Percentiles rank a stretch among this genome's conserved stretches.
These are phyloP conservation scores for Liquidambar formosana DNA, from an alignment of 164 flowering plant species.

Conservation along the genomic window DNA sequence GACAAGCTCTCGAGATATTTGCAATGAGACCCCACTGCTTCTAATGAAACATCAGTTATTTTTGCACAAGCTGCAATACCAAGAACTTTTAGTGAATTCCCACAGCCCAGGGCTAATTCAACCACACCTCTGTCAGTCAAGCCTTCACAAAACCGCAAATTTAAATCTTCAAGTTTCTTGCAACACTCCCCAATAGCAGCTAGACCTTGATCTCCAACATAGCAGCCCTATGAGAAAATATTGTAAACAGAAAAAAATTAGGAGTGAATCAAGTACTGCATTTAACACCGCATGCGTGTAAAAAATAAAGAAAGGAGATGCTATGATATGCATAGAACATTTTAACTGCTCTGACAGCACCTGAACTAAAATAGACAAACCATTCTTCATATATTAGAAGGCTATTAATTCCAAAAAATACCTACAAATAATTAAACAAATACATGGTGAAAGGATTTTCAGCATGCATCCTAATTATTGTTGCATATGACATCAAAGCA, in stretches of 20 bases:
- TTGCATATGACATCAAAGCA: not conserved
- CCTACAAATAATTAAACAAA: no score
- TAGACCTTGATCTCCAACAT: constrained; percentile 80
- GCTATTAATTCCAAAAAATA: no score
- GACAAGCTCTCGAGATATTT: constrained; percentile 62
- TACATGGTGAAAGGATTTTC: not conserved
- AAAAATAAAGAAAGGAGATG: constrained; percentile 1
- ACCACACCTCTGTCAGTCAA: constrained; percentile 72
- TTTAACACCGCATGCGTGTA: not conserved
- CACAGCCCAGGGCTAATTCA: constrained; percentile 62
- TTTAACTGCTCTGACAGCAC: not conserved
- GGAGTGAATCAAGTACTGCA: not conserved
- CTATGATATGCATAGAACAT: not conserved
- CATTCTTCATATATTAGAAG: no score
- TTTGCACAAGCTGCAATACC: constrained; percentile 85
- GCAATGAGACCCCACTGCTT: constrained; percentile 81
- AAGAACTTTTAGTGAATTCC: constrained; percentile 65
- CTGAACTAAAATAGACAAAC: no score
- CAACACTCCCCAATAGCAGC: constrained; percentile 78
- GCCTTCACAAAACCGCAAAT: constrained; percentile 90
- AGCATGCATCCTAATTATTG: not conserved
- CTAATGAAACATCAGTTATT: constrained; percentile 73
- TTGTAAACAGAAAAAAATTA: not conserved
- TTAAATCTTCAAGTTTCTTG: constrained; percentile 76
- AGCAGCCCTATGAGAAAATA: constrained; percentile 63